Percentiles rank a stretch among this genome's conserved stretches.
Conservation (phyloP, 2,329 filamentous ascomycete genomes). For the Coniochaeta hoffmannii region DNA sequence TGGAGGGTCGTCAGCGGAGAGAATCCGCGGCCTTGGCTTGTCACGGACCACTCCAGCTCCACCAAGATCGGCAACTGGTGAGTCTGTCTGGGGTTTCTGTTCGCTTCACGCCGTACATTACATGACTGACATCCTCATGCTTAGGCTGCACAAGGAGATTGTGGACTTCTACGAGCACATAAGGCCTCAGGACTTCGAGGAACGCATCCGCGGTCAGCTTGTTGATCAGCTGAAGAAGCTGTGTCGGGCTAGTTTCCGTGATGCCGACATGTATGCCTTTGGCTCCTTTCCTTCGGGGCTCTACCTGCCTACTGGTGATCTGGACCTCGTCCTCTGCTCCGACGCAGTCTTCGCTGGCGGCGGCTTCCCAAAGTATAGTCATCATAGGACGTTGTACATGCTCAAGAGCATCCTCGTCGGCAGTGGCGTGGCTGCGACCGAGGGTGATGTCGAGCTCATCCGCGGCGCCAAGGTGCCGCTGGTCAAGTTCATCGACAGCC, state of each 20-base stretch:
- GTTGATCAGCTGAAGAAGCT: constrained; percentile 58
- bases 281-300: constrained; percentile 90
- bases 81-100: constrained; percentile 20
- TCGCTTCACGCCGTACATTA: no score
- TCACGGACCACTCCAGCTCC: constrained; percentile 45
- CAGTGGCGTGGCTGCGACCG: constrained; percentile 49
- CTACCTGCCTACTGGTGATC: constrained; percentile 68
- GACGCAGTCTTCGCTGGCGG: constrained; percentile 47
- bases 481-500: constrained; percentile 77
- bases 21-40: constrained; percentile 56
- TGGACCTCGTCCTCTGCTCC: constrained; percentile 81
- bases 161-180: constrained; percentile 84
- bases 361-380: constrained; percentile 31
- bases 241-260: constrained; percentile 49
- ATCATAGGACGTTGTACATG: constrained; percentile 50
- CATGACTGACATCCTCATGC: constrained; percentile 1
- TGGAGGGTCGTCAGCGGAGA: constrained; percentile 42
- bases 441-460: constrained; percentile 59
- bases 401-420: constrained; percentile 54
- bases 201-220: constrained; percentile 64
- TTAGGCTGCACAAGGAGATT: constrained; percentile 81
- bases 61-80: constrained; percentile 50
- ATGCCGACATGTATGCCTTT: constrained; percentile 65
- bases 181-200: constrained; percentile 68
- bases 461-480: constrained; percentile 76